A percentile compares a stretch with the other conserved stretches of the same genome.
Evolutionary conservation across 768 basidiomycete genomes (phyloP).

Genomic region (Lactarius trivialis): DNA sequence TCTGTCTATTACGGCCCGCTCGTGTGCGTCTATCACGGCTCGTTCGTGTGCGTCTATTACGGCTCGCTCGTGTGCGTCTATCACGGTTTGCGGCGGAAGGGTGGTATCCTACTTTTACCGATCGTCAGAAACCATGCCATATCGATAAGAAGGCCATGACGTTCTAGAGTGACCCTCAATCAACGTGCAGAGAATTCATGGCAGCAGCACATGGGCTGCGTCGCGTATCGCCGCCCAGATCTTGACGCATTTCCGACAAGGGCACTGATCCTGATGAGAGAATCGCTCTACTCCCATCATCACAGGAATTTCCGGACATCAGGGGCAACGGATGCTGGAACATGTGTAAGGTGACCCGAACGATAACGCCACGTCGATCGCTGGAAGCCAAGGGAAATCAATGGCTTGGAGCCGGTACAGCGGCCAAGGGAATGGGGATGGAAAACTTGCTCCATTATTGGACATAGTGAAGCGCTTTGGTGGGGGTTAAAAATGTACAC

Average conservation of each 20-base stretch:
- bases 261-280: not conserved
- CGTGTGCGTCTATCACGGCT: too few species aligned
- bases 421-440: not conserved
- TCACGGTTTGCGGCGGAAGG: too few species aligned
- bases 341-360: too few species aligned
- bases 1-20: too few species aligned
- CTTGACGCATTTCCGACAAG: slow-evolving; percentile 6
- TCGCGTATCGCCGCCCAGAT: slow-evolving; percentile 15
- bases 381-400: not conserved
- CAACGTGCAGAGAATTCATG: slow-evolving; percentile 17
- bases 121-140: too few species aligned
- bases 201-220: slow-evolving; percentile 2
- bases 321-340: not conserved
- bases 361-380: too few species aligned
- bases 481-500: not conserved
- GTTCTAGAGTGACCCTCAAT: not conserved
- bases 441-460: slow-evolving; percentile 24
- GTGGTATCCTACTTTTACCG: too few species aligned
- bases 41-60: too few species aligned
- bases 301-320: not conserved
- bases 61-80: too few species aligned
- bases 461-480: slow-evolving; percentile 29
- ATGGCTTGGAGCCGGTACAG: not conserved
- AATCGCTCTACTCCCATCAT: not conserved
- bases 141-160: too few species aligned